A percentile compares a stretch with the other conserved stretches of the same genome.
Conservation (phyloP, 1,284 basidiomycete species). For the Uromyces viciae-fabae region DNA sequence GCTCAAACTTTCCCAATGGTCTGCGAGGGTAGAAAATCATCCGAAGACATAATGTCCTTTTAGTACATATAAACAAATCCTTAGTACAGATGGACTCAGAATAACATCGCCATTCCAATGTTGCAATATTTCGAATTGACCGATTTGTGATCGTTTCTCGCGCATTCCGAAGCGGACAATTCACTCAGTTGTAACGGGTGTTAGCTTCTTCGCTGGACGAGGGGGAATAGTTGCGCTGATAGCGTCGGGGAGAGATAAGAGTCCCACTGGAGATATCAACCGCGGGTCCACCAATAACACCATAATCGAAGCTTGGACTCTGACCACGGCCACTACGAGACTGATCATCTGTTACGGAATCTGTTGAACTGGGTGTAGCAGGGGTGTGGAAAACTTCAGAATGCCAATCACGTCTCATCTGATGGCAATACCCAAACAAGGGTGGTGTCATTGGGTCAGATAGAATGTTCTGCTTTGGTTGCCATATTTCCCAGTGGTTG, state of each 20-base stretch:
- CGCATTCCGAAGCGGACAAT: too few relatives aligned
- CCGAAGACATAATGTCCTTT: too few relatives aligned
- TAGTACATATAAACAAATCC: too few relatives aligned
- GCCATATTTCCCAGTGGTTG: not conserved
- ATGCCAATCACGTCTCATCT: not conserved
- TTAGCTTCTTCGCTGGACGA: not conserved
- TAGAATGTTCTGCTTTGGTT: constrained; percentile 2
- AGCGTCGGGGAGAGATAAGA: constrained; percentile 20
- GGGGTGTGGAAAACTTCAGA: not conserved
- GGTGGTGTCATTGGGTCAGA: not conserved
- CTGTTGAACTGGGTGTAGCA: too few relatives aligned
- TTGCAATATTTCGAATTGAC: too few relatives aligned
- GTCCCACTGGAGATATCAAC: constrained; percentile 29
- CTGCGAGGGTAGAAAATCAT: too few relatives aligned
- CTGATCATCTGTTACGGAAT: not conserved
- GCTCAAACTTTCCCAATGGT: too few relatives aligned
- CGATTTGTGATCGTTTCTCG: too few relatives aligned
- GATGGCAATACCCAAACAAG: constrained; percentile 13
- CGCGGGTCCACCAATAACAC: constrained; percentile 32
- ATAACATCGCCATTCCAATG: too few relatives aligned
- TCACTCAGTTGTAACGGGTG: not conserved
- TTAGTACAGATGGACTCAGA: too few relatives aligned
- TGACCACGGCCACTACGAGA: not conserved
- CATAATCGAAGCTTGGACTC: constrained; percentile 12
- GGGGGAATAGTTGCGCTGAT: constrained; percentile 2